Evolutionary conservation across 345 rosid genomes (phyloP), one percentile per base, ranked within the genome.

Genomic region (Geranium rotundifolium): DNA sequence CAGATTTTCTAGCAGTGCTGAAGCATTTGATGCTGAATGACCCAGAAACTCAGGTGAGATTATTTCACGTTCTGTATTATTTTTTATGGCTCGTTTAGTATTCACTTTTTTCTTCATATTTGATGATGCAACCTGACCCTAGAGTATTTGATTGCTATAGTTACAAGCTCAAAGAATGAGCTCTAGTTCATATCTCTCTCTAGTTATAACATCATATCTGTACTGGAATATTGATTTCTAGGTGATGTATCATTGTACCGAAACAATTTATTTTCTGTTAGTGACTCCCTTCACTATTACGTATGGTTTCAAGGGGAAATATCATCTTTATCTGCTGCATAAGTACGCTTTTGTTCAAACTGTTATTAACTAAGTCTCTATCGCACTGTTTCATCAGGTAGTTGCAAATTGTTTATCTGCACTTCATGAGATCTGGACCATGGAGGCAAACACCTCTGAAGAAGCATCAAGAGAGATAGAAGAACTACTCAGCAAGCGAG

Each of bases 371-470:
- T 57, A 23, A 27, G 41, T n/a, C 18, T 8, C 34, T 67, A 4
- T 27, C 14, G 52, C 68, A 27, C 30, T 72, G 37, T 69, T 57
- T 59, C 57, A 58, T 56, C 71, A 93, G 99, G 95, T 93, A 63
- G 90, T 93, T 68, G 96, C 95, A 59, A 93, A 84, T 68, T 90
- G 99, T 77, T 80, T 93, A 66, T 79, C 82, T 68, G 82, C 96
- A 54, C 77, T 93, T 67, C 97, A 93, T 90, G 99, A 93, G 78
- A 90, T 90, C 64, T 93, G 97, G 97, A 85, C 79, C 61, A 72
- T 81, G 14, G 99, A 93, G 77, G 86, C 96, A 57, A 79, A 79
- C 75, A 81, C 76, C 31, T 90, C 97, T 34, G 97, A 88, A 76
- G 97, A 90, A 67, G 99, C 99, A 57, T 76, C 78, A 6, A 75